Conservation (phyloP, 2,329 filamentous ascomycete species). For the Phaeophleospora eucalypticola region DNA sequence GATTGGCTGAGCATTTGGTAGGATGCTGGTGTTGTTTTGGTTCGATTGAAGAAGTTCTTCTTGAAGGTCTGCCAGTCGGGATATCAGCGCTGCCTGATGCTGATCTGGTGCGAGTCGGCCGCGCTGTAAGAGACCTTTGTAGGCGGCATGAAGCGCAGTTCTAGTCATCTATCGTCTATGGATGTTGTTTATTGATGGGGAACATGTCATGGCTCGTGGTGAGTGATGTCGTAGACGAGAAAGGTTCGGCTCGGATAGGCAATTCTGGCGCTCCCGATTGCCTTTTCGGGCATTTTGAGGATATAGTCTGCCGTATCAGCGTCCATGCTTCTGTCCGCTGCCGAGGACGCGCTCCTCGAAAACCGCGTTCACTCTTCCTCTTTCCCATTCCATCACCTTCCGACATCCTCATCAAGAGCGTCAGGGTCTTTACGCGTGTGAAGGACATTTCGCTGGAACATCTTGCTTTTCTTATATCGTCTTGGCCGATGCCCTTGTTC, state of each 20-base stretch:
- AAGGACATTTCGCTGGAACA: no score
- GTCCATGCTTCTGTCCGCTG: no score
- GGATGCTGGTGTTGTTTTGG: not conserved
- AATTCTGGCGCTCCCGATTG: no score
- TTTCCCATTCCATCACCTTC: no score
- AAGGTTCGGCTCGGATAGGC: not conserved
- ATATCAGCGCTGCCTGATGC: conserved; percentile 21
- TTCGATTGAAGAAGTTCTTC: conserved; percentile 15
- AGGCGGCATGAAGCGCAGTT: conserved; percentile 21
- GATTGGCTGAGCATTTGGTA: not conserved
- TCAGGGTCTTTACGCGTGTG: no score
- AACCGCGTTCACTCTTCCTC: no score
- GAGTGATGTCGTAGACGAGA: not conserved
- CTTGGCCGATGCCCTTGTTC: no score
- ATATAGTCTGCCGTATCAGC: not conserved
- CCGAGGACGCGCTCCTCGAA: no score
- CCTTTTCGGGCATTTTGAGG: no score
- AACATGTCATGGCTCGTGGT: not conserved
- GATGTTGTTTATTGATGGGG: not conserved
- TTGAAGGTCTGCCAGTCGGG: conserved; percentile 22
- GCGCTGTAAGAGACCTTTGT: conserved; percentile 19
- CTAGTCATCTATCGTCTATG: conserved; percentile 12
- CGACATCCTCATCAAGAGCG: no score
- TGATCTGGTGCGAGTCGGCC: conserved; percentile 18
- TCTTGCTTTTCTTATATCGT: no score